phyloP scores from a whole-genome alignment of 2,329 filamentous ascomycete species.

The Niveomyces coronatus region DNA sequence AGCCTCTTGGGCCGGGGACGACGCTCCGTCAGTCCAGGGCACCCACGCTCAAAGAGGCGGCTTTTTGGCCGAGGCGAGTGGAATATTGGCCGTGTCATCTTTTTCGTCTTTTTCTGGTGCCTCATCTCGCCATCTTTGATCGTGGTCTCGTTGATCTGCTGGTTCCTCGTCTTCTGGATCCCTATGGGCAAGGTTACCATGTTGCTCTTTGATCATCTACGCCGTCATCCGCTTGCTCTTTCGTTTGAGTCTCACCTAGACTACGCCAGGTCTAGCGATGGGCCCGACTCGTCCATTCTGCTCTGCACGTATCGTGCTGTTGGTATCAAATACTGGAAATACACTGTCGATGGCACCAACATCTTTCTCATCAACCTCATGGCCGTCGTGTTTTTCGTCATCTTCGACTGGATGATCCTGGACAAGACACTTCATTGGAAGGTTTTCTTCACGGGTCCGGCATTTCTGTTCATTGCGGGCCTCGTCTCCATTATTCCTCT shows the following conservation, averaged over 20 bases:
- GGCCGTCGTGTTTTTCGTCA: conserved; percentile 84
- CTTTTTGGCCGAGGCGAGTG: conserved; percentile 93
- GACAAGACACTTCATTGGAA: conserved; percentile 58
- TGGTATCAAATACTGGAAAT: conserved; percentile 96
- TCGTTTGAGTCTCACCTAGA: conserved; percentile 83
- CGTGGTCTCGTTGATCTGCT: conserved; percentile 78
- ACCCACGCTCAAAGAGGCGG: conserved; percentile 56
- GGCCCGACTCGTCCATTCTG: conserved; percentile 73
- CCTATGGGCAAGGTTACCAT: conserved; percentile 96
- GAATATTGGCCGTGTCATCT: conserved; percentile 89
- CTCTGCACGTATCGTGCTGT: conserved; percentile 96
- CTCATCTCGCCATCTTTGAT: conserved; percentile 80
- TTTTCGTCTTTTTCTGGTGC: conserved; percentile 94
- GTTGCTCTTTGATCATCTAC: conserved; percentile 80
- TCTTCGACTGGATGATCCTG: conserved; percentile 83
- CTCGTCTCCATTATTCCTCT: conserved; percentile 90
- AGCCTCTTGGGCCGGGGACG: conserved; percentile 63
- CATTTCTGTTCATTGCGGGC: conserved; percentile 75
- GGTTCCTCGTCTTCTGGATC: conserved; percentile 95
- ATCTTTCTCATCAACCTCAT: conserved; percentile 98
- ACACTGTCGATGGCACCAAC: conserved; percentile 95
- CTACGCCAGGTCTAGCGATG: conserved; percentile 59
- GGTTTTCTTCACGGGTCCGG: conserved; percentile 66
- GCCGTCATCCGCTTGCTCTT: conserved; percentile 82
- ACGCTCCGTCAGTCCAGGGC: conserved; percentile 37